These are phyloP conservation scores for Aspergillus unguis DNA, from an alignment of 2,329 filamentous ascomycete species.

Conservation along the genomic window DNA sequence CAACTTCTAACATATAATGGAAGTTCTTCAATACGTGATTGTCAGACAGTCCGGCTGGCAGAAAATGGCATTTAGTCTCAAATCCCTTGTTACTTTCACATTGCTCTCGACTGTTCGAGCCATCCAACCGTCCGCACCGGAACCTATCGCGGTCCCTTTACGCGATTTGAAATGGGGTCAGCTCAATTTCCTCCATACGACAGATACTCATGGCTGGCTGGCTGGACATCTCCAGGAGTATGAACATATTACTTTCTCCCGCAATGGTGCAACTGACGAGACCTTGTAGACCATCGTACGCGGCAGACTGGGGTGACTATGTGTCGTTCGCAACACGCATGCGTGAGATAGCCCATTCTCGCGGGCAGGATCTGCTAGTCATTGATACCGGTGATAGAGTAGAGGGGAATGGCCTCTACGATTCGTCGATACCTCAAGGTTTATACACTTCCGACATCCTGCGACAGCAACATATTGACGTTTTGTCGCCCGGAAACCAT, in stretches of 20 bases:
- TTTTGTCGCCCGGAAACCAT: conserved; percentile 88
- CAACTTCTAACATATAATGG: too few species aligned
- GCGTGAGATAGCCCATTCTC: conserved; percentile 70
- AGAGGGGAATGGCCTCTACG: conserved; percentile 93
- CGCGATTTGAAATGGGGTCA: conserved; percentile 87
- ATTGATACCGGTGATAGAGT: conserved; percentile 91
- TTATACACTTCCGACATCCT: conserved; percentile 85
- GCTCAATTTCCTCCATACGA: conserved; percentile 95
- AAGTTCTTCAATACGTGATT: too few species aligned
- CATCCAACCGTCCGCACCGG: conserved; percentile 75
- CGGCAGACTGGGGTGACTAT: conserved; percentile 97
- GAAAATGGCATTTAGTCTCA: conserved; percentile 3
- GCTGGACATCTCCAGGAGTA: conserved; percentile 89
- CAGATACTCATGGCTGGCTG: conserved; percentile 94
- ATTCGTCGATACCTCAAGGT: conserved; percentile 82
- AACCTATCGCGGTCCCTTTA: conserved; percentile 74
- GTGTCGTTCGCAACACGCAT: conserved; percentile 86
- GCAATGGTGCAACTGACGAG: conserved; percentile 9
- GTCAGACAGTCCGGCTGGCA: background rate
- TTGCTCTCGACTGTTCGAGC: conserved; percentile 35
- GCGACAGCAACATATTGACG: conserved; percentile 74
- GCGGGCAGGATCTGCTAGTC: conserved; percentile 82
- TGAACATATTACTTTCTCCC: conserved; percentile 22
- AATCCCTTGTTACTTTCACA: conserved; percentile 15
- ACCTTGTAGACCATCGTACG: conserved; percentile 70